These are phyloP conservation scores for Saccharomycopsis lassenensis DNA, from an alignment of 805 yeast genomes.

Conservation along the genomic window DNA sequence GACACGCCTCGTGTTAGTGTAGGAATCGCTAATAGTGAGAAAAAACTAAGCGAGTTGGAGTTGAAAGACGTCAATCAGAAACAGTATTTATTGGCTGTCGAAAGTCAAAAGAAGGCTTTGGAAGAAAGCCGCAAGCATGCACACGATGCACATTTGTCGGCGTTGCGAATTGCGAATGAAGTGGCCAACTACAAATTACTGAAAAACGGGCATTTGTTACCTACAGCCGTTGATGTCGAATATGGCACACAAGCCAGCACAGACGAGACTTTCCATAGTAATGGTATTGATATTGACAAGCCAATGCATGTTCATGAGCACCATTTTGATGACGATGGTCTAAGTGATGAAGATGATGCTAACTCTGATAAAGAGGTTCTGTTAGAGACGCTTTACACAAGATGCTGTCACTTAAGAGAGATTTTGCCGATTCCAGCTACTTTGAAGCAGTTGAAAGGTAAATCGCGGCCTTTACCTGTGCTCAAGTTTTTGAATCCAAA, in stretches of 20 bases:
- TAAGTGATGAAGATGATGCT: slow-evolving; percentile 16
- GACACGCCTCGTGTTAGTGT: slow-evolving; percentile 53
- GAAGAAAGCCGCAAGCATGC: slow-evolving; percentile 63
- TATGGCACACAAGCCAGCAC: slow-evolving; percentile 4
- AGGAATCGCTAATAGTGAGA: slow-evolving; percentile 49
- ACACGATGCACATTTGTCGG: slow-evolving; percentile 64
- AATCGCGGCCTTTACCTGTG: slow-evolving; percentile 67
- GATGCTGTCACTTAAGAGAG: slow-evolving; percentile 89
- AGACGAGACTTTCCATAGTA: slow-evolving; percentile 14
- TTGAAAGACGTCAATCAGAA: slow-evolving; percentile 29
- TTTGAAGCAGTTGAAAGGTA: slow-evolving; percentile 61
- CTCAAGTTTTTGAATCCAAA: slow-evolving; percentile 72
- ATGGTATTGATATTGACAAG: slow-evolving; percentile 48
- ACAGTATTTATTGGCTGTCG: slow-evolving; percentile 47
- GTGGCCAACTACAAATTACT: slow-evolving; percentile 35
- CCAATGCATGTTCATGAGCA: slow-evolving; percentile 57
- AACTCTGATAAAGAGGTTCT: slow-evolving; percentile 22
- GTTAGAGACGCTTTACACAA: slow-evolving; percentile 65
- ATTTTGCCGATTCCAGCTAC: slow-evolving; percentile 89
- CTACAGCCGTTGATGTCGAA: slow-evolving; percentile 15
- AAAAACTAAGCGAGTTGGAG: slow-evolving; percentile 25
- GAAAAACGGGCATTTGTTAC: slow-evolving; percentile 19
- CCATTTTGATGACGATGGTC: slow-evolving; percentile 32
- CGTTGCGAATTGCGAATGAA: slow-evolving; percentile 58
- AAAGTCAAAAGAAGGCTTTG: slow-evolving; percentile 41